These are phyloP conservation scores for Kondoa malvinella DNA, from an alignment of 768 basidiomycete species.

Conservation along the genomic window DNA sequence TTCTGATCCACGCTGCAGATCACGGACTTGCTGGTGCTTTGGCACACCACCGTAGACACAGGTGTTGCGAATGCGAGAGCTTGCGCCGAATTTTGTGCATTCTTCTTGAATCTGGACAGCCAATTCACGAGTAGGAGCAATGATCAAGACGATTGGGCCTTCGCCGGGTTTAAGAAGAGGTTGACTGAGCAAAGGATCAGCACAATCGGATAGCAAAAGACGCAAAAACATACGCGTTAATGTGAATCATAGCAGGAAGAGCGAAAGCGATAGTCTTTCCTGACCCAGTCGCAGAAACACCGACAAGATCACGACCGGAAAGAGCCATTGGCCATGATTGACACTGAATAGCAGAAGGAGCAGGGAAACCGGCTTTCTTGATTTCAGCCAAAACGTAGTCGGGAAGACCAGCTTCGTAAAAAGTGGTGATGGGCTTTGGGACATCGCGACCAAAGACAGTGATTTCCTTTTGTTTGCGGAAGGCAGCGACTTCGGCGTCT, in stretches of 20 bases:
- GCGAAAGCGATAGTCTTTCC: conserved; percentile 98
- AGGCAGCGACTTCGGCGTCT: conserved; percentile 77
- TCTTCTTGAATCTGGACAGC: conserved; percentile 98
- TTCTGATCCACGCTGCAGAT: conserved; percentile 90
- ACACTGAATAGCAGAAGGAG: conserved; percentile 90
- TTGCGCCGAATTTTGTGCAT: conserved; percentile 84
- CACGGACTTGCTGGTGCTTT: conserved; percentile 95
- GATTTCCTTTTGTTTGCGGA: conserved; percentile 67
- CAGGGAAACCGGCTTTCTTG: conserved; percentile 74
- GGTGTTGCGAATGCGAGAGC: conserved; percentile 89
- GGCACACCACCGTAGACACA: conserved; percentile 98
- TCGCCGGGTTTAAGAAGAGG: conserved; percentile 82
- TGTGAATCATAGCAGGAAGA: conserved; percentile 96
- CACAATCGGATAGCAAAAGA: neutral
- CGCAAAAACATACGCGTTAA: conserved; percentile 49
- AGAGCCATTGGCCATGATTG: conserved; percentile 99
- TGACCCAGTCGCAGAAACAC: conserved; percentile 94
- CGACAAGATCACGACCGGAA: conserved; percentile 80
- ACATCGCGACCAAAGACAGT: conserved; percentile 78
- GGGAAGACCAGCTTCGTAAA: conserved; percentile 91
- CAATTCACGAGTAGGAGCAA: conserved; percentile 94
- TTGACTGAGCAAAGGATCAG: conserved; percentile 36
- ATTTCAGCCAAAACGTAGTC: conserved; percentile 90
- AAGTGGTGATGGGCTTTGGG: conserved; percentile 73
- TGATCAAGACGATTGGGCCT: conserved; percentile 88